Percentiles rank a stretch among this genome's conserved stretches.
phyloP scores from a whole-genome alignment of 345 rosid genomes.

The Pistacia integerrima region DNA sequence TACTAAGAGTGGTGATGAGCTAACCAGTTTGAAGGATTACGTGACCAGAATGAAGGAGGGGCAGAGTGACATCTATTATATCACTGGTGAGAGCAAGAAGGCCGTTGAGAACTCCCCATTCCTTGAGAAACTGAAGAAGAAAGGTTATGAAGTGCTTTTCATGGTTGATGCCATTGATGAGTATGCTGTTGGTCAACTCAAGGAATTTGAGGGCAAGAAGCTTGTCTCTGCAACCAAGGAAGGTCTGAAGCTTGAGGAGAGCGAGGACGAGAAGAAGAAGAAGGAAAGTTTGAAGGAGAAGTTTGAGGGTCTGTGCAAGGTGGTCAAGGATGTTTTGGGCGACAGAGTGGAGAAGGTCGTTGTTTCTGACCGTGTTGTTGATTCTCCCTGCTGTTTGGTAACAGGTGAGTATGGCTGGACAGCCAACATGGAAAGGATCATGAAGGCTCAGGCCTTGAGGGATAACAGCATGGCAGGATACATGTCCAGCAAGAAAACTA shows the following conservation, averaged over 20 bases:
- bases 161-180: conserved; percentile 94
- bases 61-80: conserved; percentile 74
- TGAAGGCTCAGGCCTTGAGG: conserved; percentile 88
- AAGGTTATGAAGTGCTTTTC: conserved; percentile 76
- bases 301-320: conserved; percentile 89
- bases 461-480: conserved; percentile 88
- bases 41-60: conserved; percentile 98
- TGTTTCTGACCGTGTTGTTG: conserved; percentile 83
- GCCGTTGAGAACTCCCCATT: conserved; percentile 94
- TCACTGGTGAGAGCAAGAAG: conserved; percentile 93
- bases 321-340: conserved; percentile 76
- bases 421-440: conserved; percentile 91
- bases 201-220: conserved; percentile 88
- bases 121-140: conserved; percentile 92
- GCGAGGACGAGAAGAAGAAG: conserved; percentile 79
- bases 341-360: conserved; percentile 84
- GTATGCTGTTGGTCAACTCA: conserved; percentile 81
- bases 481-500: conserved; percentile 87
- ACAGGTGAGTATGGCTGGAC: conserved; percentile 90
- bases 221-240: conserved; percentile 90
- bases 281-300: conserved; percentile 62
- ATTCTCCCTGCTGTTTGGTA: conserved; percentile 88
- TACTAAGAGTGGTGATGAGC: conserved; percentile 87
- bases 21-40: conserved; percentile 88
- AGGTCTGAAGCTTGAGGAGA: conserved; percentile 74